Evolutionary conservation across 208 protist species (phyloP), one percentile per base, ranked within the genome.

Genomic region (Crithidia acanthocephali): DNA sequence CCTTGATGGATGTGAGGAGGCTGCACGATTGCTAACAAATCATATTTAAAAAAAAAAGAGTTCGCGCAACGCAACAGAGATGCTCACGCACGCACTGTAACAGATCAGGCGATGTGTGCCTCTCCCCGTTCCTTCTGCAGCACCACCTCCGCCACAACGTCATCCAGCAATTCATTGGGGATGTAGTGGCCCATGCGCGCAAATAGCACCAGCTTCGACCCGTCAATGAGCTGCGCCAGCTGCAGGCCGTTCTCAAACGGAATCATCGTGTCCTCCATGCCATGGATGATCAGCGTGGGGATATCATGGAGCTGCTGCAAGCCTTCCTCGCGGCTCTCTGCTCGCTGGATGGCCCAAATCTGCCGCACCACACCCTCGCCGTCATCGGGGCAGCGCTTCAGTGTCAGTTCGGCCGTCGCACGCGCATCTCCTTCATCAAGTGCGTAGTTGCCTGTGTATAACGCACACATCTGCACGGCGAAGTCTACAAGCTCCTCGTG

Each of bases 101-200:
- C n/a, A n/a, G n/a, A n/a, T n/a, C n/a, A n/a, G n/a, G n/a, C n/a
- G n/a, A n/a, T n/a, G n/a, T n/a, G n/a, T n/a, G n/a, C n/a, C n/a
- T n/a, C n/a, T n/a, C n/a, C n/a, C n/a, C n/a, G n/a, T n/a, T n/a
- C n/a, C n/a, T n/a, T n/a, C n/a, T n/a, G n/a, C n/a, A n/a, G n/a
- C n/a, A n/a, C n/a, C n/a, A n/a, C n/a, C n/a, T n/a, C n/a, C n/a
- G n/a, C n/a, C n/a, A n/a, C n/a, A n/a, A n/a, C n/a, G n/a, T n/a
- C n/a, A n/a, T n/a, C n/a, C n/a, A n/a, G n/a, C n/a, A n/a, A n/a
- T n/a, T n/a, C n/a, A n/a, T n/a, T n/a, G n/a, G n/a, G n/a, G n/a
- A n/a, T n/a, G n/a, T n/a, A n/a, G 71, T 92, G 86, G 2, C 86
- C 86, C 85, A 95, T 86, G 16, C 51, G 51, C 0, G 81, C 56